Percentiles rank a stretch among this genome's conserved stretches.
These are phyloP conservation scores for Pulveroboletus sp. DNA, from an alignment of 768 basidiomycete genomes.

Conservation along the genomic window DNA sequence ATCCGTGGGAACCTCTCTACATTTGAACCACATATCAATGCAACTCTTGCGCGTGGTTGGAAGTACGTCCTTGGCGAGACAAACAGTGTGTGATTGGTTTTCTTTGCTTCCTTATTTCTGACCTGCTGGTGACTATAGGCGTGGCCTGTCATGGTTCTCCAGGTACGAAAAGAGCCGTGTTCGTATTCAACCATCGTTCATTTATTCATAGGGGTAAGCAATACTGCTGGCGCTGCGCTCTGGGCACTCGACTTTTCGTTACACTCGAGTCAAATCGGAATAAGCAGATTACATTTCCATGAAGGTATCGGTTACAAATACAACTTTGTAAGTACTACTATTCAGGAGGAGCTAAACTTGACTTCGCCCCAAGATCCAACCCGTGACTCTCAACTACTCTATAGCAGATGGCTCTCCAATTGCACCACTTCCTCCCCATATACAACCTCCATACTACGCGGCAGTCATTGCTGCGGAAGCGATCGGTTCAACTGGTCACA, in stretches of 20 bases:
- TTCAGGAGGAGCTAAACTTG: not conserved
- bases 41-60: conserved; percentile 43
- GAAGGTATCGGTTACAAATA: conserved; percentile 72
- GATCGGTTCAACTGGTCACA: conserved; percentile 43
- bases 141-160: conserved; percentile 40
- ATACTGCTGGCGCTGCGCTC: conserved; percentile 66
- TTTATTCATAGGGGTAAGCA: conserved; percentile 50
- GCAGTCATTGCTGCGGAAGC: conserved; percentile 60
- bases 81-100: conserved; percentile 45
- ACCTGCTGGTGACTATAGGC: conserved; percentile 13
- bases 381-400: conserved; percentile 53
- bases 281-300: conserved; percentile 59
- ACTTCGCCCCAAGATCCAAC: conserved; percentile 57
- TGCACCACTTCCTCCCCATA: conserved; percentile 52
- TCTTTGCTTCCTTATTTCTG: not conserved
- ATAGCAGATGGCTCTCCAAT: conserved; percentile 54
- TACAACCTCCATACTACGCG: conserved; percentile 69
- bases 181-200: not conserved
- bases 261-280: conserved; percentile 54
- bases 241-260: conserved; percentile 68
- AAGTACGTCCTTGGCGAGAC: conserved; percentile 64
- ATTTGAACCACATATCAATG: conserved; percentile 53
- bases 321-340: conserved; percentile 43
- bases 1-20: conserved; percentile 54
- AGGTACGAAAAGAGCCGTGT: conserved; percentile 2